A percentile compares a stretch with the other conserved stretches of the same genome.
phyloP scores from a whole-genome alignment of 768 basidiomycete species.

The Psilocybe cubensis region DNA sequence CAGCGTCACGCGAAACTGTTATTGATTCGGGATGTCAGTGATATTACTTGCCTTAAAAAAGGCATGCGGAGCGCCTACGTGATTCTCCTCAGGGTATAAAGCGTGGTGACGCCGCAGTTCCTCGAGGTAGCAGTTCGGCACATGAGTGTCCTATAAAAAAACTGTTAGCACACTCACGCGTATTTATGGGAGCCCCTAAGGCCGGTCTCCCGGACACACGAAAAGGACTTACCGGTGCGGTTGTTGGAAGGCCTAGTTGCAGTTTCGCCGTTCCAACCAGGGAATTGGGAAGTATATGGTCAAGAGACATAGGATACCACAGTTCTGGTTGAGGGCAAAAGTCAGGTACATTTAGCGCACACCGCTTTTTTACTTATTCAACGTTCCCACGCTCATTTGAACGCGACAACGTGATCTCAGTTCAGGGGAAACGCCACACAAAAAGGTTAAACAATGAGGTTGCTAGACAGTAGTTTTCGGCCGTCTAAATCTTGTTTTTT shows the following conservation, averaged over 20 bases:
- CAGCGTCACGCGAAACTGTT: conserved; percentile 40
- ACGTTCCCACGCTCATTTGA: conserved; percentile 12
- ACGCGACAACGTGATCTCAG: background rate
- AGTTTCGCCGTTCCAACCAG: conserved; percentile 13
- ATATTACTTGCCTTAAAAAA: background rate
- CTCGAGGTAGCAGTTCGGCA: conserved; percentile 38
- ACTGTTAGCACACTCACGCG: conserved; percentile 8
- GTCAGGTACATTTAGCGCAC: background rate
- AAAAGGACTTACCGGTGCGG: conserved; percentile 10
- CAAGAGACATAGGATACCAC: conserved; percentile 6
- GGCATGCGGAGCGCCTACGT: conserved; percentile 27
- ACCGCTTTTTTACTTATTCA: background rate
- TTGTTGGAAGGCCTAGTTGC: conserved; percentile 13
- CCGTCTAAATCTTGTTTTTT: too few relatives aligned
- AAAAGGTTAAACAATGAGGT: too few relatives aligned
- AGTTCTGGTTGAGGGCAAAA: background rate
- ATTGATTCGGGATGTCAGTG: conserved; percentile 3
- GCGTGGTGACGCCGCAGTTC: conserved; percentile 36
- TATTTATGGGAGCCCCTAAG: conserved; percentile 5
- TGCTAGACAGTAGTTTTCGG: too few relatives aligned
- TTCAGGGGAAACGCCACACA: too few relatives aligned
- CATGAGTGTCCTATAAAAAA: conserved; percentile 19
- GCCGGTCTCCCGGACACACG: background rate
- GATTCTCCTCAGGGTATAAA: conserved; percentile 34
- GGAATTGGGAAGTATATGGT: background rate